phyloP scores from a whole-genome alignment of 176 grass and related monocot species.

The Calamus simplicifolius region DNA sequence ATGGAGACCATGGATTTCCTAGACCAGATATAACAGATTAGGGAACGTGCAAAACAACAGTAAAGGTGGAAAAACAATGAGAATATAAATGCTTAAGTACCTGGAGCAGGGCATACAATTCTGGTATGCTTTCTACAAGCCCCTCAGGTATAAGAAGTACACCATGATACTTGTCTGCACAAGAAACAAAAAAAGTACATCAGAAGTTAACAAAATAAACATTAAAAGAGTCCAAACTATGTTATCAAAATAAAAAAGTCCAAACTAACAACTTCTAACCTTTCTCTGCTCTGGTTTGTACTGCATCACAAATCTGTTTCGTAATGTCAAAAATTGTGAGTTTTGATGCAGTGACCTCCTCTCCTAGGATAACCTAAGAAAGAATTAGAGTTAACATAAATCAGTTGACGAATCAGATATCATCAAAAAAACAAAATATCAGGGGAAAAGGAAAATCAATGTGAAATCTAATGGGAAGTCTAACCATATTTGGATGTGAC shows the following conservation, averaged over 20 bases:
- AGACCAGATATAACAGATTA: conserved; percentile 16
- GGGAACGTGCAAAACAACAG: no score
- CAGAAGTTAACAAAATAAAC: no score
- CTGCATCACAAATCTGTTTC: conserved; percentile 96
- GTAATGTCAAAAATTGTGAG: conserved; percentile 97
- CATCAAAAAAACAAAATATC: not conserved
- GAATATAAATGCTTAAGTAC: conserved; percentile 34
- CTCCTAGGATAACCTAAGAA: conserved; percentile 82
- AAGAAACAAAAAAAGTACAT: conserved; percentile 5
- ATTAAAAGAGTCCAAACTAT: no score
- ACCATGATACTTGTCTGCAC: conserved; percentile 81
- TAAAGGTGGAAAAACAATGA: not conserved
- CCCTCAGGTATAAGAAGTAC: conserved; percentile 98
- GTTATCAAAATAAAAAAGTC: not conserved
- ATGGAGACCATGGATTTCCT: conserved; percentile 97
- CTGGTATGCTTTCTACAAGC: conserved; percentile 96
- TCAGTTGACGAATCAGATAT: conserved; percentile 3
- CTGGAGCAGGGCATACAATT: conserved; percentile 94
- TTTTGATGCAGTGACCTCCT: conserved; percentile 92
- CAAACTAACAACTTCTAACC: conserved; percentile 22
- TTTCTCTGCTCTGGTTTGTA: conserved; percentile 74
- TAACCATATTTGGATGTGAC: conserved; percentile 97
- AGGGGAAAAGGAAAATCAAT: not conserved
- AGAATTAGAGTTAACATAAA: not conserved
- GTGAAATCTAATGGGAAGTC: not conserved